Evolutionary conservation across 257 asterid genomes (phyloP), one percentile per base, ranked within the genome.

Genomic region (Nicotiana knightiana): DNA sequence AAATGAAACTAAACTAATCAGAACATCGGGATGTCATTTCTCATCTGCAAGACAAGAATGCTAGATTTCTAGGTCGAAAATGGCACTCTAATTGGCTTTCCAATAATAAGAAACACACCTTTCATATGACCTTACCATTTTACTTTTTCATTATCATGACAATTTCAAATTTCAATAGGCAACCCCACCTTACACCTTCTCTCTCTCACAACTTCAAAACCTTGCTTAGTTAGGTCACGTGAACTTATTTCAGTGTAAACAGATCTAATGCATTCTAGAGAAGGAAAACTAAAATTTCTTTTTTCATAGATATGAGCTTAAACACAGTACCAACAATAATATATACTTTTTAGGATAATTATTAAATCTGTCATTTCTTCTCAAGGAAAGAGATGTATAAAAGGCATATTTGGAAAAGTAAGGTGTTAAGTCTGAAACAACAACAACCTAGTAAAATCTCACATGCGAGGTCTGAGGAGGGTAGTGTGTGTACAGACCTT

Each of bases 1-100:
- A 78, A 73, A 39, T 28, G 28, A 87, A 80, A 15, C 6, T 80
- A 28, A 76, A 26, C 43, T 35, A 15, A 78, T 51, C 79, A 6
- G 9, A 37, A 73, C 58, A 48, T 7, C n/a, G 6, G 35, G n/a
- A 70, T 10, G 17, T 43, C 57, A 3, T 26, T 71, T 70, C 78
- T 43, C 59, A 71, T 46, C 21, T 71, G 24, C 59, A 71, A 71
- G 37, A 21, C 24, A 24, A 46, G 6, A 71, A 46, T 46, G 1
- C 13, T 1, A 3, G 18, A 71, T 43, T 24, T 71, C 37, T 71
- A 46, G 58, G 37, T 71, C 6, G n/a, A 71, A 43, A 17, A 18
- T 5, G 13, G 17, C 6, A 21, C 12, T 21, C 48, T 33, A 46
- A 71, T 46, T 46, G 78, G 78, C 26, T 71, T 46, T 6, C 17